Evolutionary conservation across 257 asterid genomes (phyloP), one percentile per base, ranked within the genome.

Genomic region (Linaria vulgaris): DNA sequence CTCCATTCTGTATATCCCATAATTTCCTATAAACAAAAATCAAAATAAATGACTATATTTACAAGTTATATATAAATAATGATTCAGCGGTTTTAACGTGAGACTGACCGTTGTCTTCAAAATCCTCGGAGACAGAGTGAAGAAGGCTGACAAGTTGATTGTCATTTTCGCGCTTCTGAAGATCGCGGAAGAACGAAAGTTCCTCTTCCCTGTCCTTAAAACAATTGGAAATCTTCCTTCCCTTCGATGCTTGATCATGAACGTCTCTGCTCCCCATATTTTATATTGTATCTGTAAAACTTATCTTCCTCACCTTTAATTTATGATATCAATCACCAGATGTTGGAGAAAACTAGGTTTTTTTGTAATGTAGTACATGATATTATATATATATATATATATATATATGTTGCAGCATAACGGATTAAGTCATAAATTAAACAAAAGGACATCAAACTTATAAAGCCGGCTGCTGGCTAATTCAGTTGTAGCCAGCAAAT

Each of bases 101-200:
- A 15, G 2, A 51, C 77, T 63, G 17, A 80, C 92, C 92, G 56
- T 76, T 79, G 31, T 81, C 68, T 62, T 84, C 94, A 22, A 84
- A 84, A 22, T 89, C 95, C 6, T 84, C 81, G 0, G 95, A 74
- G 45, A 79, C 78, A n/a, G 91, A 87, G 41, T 82, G 87, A 72
- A 89, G 90, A 66, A 88, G 92, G 64, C 81, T 79, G 19, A 74
- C 74, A 38, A 63, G 14, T 5, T 69, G 74, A 43, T 79, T 27
- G 34, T 27, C 82, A 10, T 80, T 86, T 49, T 83, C 88, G 6
- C 77, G 76, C 64, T 76, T 84, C 7, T 80, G 85, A 69, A 88
- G 71, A 54, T 88, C 87, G 12, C 84, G 78, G 15, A 88, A 88
- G 72, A 86, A 63, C 17, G 85, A 60, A 25, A 86, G 90, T 73